A percentile compares a stretch with the other conserved stretches of the same genome.
These are phyloP conservation scores for Fusarium oxysporum DNA, from an alignment of 2,329 filamentous ascomycete genomes.

Conservation along the genomic window DNA sequence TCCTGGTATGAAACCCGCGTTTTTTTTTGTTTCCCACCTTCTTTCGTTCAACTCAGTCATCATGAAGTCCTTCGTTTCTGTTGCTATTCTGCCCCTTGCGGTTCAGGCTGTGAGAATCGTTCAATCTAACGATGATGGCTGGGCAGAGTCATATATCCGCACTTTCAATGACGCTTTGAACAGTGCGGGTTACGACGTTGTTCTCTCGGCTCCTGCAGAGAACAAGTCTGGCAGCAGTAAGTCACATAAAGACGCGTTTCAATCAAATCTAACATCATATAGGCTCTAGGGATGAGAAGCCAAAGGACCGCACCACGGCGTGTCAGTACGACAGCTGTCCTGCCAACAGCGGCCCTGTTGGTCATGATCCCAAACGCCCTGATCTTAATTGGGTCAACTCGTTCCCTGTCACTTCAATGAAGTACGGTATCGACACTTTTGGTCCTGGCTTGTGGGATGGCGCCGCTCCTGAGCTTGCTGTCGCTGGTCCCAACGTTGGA, in stretches of 20 bases:
- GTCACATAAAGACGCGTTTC: background rate
- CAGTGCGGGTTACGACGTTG: slow-evolving; percentile 67
- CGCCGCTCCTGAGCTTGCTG: slow-evolving; percentile 69
- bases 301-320: slow-evolving; percentile 58
- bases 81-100: slow-evolving; percentile 44
- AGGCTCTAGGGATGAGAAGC: slow-evolving; percentile 64
- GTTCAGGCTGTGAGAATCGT: slow-evolving; percentile 63
- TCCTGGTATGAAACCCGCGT: background rate
- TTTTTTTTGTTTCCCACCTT: background rate
- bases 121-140: slow-evolving; percentile 78
- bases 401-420: slow-evolving; percentile 73
- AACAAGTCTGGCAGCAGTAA: slow-evolving; percentile 72
- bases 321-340: slow-evolving; percentile 74
- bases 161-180: slow-evolving; percentile 67
- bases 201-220: slow-evolving; percentile 74
- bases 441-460: slow-evolving; percentile 65
- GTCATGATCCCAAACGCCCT: slow-evolving; percentile 59
- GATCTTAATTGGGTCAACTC: slow-evolving; percentile 79
- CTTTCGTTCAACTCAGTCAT: slow-evolving; percentile 27
- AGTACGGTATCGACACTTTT: slow-evolving; percentile 69
- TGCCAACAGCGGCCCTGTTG: slow-evolving; percentile 64
- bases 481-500: slow-evolving; percentile 72
- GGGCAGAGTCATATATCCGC: slow-evolving; percentile 76
- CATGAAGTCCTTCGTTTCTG: slow-evolving; percentile 44
- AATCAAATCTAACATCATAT: slow-evolving; percentile 3